Conservation (phyloP, 352 stramenopile species). For the Phytophthora litchii region DNA sequence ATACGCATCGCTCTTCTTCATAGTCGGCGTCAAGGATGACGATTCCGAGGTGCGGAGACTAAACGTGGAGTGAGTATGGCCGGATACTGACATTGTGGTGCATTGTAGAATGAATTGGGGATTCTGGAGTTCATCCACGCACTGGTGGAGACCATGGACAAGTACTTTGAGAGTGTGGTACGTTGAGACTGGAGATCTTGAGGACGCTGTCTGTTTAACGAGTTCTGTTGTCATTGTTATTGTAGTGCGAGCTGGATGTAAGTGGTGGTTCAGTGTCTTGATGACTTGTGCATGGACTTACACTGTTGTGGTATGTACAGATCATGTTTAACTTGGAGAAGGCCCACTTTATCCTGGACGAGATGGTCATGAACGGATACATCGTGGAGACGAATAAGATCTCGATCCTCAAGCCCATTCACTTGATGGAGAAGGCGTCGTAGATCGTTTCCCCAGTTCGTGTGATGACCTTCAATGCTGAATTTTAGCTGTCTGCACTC, state of each 20-base stretch:
- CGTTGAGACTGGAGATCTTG: constrained; percentile 27
- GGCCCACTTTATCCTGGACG: constrained; percentile 91
- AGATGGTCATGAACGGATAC: constrained; percentile 99
- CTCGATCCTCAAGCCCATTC: constrained; percentile 98
- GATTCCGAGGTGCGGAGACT: constrained; percentile 76
- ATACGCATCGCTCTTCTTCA: constrained; percentile 99
- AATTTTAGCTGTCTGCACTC: constrained; percentile 2
- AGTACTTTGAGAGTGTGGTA: constrained; percentile 98
- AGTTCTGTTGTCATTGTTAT: neutral
- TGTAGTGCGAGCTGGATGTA: constrained; percentile 87
- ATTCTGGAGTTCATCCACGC: constrained; percentile 99
- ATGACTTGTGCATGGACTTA: constrained; percentile 4
- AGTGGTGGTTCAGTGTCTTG: constrained; percentile 25
- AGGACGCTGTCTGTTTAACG: constrained; percentile 2
- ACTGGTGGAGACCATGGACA: constrained; percentile 99
- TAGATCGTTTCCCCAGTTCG: constrained; percentile 20
- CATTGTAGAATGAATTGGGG: constrained; percentile 97
- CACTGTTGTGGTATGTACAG: constrained; percentile 35
- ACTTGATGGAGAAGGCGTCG: constrained; percentile 97
- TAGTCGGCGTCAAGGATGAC: constrained; percentile 98
- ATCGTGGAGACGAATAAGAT: constrained; percentile 99
- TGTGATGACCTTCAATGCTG: neutral
- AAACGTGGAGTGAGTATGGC: neutral
- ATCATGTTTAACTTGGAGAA: constrained; percentile 95
- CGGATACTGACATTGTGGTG: neutral